Percentiles rank a stretch among this genome's conserved stretches.
Conservation (phyloP, 768 basidiomycete genomes). For the Lanmaoa rubissima region DNA sequence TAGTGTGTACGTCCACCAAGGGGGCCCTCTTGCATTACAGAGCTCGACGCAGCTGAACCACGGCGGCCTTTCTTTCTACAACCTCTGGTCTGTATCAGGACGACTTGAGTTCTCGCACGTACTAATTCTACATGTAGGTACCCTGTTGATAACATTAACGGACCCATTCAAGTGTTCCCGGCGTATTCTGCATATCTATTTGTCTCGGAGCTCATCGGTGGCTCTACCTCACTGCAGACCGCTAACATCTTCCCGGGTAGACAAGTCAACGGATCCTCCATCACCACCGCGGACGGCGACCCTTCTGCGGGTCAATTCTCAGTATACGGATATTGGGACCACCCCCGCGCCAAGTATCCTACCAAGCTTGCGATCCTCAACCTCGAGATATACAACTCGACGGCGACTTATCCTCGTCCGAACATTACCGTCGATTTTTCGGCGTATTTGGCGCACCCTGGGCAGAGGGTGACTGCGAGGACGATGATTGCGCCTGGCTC, state of each 20-base stretch:
- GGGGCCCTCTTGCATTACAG: constrained; percentile 50
- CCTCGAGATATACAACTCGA: constrained; percentile 51
- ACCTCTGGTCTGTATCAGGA: constrained; percentile 40
- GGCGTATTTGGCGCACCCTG: constrained; percentile 32
- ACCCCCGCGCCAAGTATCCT: constrained; percentile 32
- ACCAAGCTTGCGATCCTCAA: constrained; percentile 49
- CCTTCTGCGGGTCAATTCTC: constrained; percentile 47
- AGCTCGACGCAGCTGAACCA: constrained; percentile 50
- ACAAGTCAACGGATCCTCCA: constrained; percentile 50
- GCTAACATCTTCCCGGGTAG: constrained; percentile 52
- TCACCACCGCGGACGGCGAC: constrained; percentile 51
- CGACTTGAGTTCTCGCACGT: neutral
- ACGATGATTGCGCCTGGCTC: constrained; percentile 48
- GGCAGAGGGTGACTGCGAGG: constrained; percentile 35
- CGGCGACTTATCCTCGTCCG: constrained; percentile 41
- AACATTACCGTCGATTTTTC: constrained; percentile 46
- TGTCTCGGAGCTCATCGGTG: constrained; percentile 45
- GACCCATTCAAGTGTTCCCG: constrained; percentile 51
- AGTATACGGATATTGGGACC: constrained; percentile 52
- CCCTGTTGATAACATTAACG: constrained; percentile 46
- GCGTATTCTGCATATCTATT: constrained; percentile 54
- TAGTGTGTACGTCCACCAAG: constrained; percentile 55
- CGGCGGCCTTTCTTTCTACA: constrained; percentile 44
- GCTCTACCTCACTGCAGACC: constrained; percentile 42
- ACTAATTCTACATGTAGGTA: constrained; percentile 34